Percentiles rank a stretch among this genome's conserved stretches.
Evolutionary conservation across 208 protist genomes (phyloP).

Genomic region (Leishmania lainsoni): DNA sequence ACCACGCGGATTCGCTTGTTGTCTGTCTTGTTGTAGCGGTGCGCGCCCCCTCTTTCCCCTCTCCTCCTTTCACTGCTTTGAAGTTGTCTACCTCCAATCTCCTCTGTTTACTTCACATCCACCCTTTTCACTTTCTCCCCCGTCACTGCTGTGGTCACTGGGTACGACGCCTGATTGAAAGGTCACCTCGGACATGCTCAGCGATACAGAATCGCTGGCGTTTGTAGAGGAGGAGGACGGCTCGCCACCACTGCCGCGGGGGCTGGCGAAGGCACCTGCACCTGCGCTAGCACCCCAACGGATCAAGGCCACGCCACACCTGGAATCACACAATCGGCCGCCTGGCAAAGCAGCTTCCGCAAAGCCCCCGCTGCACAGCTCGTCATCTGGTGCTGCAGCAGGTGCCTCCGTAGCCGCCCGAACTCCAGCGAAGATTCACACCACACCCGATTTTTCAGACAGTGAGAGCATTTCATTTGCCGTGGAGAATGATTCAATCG

Average conservation of each 20-base stretch:
- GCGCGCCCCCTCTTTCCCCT: not conserved
- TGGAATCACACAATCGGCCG: conserved; percentile 2
- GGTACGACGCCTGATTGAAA: not conserved
- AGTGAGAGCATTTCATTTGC: conserved; percentile 39
- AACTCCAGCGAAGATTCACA: not conserved
- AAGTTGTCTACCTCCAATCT: not conserved
- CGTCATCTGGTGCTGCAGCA: not conserved
- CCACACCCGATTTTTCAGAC: conserved; percentile 19
- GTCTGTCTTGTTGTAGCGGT: not conserved
- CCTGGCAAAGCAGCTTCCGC: conserved; percentile 2
- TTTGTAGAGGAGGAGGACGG: conserved; percentile 47
- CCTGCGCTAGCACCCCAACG: conserved; percentile 1
- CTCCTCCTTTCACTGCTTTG: not conserved
- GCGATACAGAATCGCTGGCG: conserved; percentile 53
- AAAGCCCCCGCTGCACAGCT: conserved; percentile 18
- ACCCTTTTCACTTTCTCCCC: not conserved
- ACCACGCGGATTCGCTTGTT: not conserved
- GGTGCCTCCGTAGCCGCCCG: not conserved
- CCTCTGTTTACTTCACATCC: not conserved
- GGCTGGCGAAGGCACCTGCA: not conserved
- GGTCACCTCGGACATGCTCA: conserved; percentile 22
- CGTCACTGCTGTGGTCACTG: not conserved
- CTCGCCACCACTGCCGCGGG: not conserved
- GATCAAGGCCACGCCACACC: conserved; percentile 10
- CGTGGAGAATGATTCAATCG: conserved; percentile 13